Conservation (phyloP, 129 eudicot species). For the Lonicera japonica region DNA sequence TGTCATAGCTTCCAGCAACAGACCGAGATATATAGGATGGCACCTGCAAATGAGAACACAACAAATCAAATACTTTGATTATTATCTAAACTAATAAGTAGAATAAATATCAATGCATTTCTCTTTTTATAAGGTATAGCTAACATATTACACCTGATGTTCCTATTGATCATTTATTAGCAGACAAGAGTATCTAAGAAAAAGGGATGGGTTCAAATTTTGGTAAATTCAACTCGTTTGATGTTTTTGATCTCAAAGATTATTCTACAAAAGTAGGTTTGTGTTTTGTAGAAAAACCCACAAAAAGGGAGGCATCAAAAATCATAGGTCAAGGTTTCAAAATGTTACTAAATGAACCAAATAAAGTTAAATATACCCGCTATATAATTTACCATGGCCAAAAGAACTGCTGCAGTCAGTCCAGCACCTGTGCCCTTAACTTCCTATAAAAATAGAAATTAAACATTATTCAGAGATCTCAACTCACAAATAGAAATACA, state of each 20-base stretch:
- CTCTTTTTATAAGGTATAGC: not conserved
- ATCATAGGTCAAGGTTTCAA: constrained; percentile 1
- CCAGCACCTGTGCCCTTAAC: constrained; percentile 98
- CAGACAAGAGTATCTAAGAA: not conserved
- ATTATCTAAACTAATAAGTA: not conserved
- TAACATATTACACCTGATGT: not conserved
- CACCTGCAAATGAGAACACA: constrained; percentile 47
- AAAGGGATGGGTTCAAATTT: not conserved
- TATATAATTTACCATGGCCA: constrained; percentile 70
- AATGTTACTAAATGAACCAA: not conserved
- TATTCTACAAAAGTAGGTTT: too few species aligned
- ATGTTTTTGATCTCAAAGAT: not conserved
- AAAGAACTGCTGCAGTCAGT: constrained; percentile 87
- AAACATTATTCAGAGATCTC: constrained; percentile 20
- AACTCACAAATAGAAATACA: not conserved
- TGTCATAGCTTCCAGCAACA: constrained; percentile 99
- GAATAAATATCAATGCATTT: not conserved
- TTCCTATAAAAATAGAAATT: constrained; percentile 45
- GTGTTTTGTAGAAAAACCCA: not conserved
- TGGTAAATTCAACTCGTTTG: not conserved
- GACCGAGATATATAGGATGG: constrained; percentile 99
- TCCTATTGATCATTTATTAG: not conserved
- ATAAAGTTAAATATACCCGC: constrained; percentile 14
- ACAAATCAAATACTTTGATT: not conserved
- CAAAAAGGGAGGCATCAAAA: not conserved